Percentiles rank a stretch among this genome's conserved stretches.
Evolutionary conservation across 2,329 filamentous ascomycete species (phyloP).

Genomic region (Penicillium sp.): DNA sequence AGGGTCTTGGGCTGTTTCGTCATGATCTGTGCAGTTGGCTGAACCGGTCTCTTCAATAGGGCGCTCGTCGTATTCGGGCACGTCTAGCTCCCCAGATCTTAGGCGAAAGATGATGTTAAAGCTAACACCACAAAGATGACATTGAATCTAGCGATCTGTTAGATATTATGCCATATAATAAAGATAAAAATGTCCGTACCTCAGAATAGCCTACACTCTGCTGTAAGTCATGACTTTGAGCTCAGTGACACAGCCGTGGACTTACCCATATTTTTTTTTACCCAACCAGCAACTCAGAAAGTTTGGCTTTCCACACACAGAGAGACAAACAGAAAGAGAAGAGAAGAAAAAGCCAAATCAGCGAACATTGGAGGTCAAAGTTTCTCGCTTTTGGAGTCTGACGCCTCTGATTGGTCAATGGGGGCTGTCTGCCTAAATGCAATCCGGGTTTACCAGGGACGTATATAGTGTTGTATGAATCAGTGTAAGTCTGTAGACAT

Average conservation of each 20-base stretch:
- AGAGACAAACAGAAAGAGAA: neutral
- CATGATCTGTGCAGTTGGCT: neutral
- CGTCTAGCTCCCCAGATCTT: conserved; percentile 11
- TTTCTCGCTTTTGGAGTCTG: neutral
- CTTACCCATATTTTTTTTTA: neutral
- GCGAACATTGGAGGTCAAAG: too few species aligned
- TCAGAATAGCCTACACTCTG: neutral
- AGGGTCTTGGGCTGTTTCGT: neutral
- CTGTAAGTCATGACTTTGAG: neutral
- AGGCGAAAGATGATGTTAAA: conserved; percentile 18
- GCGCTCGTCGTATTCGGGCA: neutral
- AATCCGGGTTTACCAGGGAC: neutral
- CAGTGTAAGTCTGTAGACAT: too few species aligned
- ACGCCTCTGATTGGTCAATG: neutral
- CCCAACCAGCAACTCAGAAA: too few species aligned
- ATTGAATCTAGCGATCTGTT: conserved; percentile 10
- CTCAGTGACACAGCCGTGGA: neutral
- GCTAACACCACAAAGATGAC: conserved; percentile 22
- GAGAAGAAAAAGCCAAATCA: neutral
- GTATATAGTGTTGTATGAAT: too few species aligned
- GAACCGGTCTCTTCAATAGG: neutral
- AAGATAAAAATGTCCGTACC: neutral
- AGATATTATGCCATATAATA: neutral
- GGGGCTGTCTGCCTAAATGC: neutral
- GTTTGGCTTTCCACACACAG: too few species aligned